These are phyloP conservation scores for Medicago ruthenica DNA, from an alignment of 306 rosid species.

Conservation along the genomic window DNA sequence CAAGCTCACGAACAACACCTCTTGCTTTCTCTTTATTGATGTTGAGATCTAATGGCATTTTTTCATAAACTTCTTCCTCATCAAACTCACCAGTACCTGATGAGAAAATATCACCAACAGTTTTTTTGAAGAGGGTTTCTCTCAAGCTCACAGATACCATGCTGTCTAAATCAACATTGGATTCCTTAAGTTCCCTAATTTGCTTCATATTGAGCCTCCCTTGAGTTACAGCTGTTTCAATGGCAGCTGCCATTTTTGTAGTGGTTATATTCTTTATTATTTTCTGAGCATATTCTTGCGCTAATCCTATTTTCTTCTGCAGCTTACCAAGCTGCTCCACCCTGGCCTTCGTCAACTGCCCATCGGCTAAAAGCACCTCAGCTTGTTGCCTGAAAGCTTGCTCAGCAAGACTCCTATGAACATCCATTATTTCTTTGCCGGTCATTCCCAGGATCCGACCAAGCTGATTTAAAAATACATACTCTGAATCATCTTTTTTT, in stretches of 20 bases:
- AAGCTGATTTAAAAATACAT: constrained; percentile 76
- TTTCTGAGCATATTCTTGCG: constrained; percentile 90
- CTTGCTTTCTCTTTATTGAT: constrained; percentile 81
- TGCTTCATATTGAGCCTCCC: constrained; percentile 89
- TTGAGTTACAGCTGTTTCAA: constrained; percentile 90
- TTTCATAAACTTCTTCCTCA: constrained; percentile 89
- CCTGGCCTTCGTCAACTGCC: constrained; percentile 89
- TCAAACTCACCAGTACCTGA: constrained; percentile 98
- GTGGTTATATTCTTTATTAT: constrained; percentile 92
- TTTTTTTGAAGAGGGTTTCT: constrained; percentile 87
- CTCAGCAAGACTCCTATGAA: constrained; percentile 87
- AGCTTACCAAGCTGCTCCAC: constrained; percentile 80
- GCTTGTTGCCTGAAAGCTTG: constrained; percentile 95
- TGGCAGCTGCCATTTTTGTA: constrained; percentile 92
- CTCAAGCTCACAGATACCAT: constrained; percentile 86
- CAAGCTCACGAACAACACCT: constrained; percentile 71
- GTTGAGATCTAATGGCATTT: constrained; percentile 85
- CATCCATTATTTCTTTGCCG: constrained; percentile 76
- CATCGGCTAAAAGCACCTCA: constrained; percentile 95
- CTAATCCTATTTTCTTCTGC: constrained; percentile 90
- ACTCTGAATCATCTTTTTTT: constrained; percentile 91
- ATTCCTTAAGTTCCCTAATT: constrained; percentile 94
- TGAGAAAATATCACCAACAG: constrained; percentile 91
- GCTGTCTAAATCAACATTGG: constrained; percentile 82
- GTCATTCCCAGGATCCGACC: constrained; percentile 87